These are phyloP conservation scores for Metschnikowia amazonensis DNA, from an alignment of 805 yeast genomes.

Conservation along the genomic window DNA sequence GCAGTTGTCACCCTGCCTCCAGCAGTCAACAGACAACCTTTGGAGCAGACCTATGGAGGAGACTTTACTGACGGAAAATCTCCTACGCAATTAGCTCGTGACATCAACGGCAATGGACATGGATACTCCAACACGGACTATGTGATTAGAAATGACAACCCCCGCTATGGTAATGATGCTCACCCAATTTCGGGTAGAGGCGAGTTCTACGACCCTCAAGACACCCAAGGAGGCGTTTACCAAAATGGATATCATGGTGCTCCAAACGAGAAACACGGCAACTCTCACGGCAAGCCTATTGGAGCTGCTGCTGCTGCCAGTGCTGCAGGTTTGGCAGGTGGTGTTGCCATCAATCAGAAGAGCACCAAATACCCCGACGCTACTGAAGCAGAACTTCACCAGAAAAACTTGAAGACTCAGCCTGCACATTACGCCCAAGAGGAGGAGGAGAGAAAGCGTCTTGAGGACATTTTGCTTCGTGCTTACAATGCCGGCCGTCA, in stretches of 20 bases:
- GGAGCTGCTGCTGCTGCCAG: slow-evolving; percentile 14
- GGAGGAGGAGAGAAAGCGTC: slow-evolving; percentile 13
- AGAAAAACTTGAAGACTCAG: slow-evolving; percentile 22
- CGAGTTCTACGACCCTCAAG: slow-evolving; percentile 32
- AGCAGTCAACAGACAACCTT: slow-evolving; percentile 25
- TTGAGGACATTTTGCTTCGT: slow-evolving; percentile 14
- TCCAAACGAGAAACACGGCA: not conserved
- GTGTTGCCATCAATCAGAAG: slow-evolving; percentile 13
- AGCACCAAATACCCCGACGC: slow-evolving; percentile 21
- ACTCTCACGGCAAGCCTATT: slow-evolving; percentile 4
- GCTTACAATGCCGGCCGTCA: slow-evolving; percentile 20
- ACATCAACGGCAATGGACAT: not conserved
- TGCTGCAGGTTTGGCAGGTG: slow-evolving; percentile 13
- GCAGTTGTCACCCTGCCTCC: slow-evolving; percentile 31
- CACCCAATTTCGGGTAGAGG: slow-evolving; percentile 27
- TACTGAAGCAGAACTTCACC: slow-evolving; percentile 21
- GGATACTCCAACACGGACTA: not conserved
- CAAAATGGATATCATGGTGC: slow-evolving; percentile 4
- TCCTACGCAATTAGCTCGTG: slow-evolving; percentile 24
- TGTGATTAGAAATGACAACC: slow-evolving; percentile 22
- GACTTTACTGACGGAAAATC: slow-evolving; percentile 33
- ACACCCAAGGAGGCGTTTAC: slow-evolving; percentile 34
- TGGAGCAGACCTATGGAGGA: slow-evolving; percentile 28
- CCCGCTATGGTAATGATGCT: slow-evolving; percentile 31
- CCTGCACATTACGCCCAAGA: slow-evolving; percentile 20